Evolutionary conservation across 2,329 filamentous ascomycete genomes (phyloP).

Genomic region (Aureobasidium sp.): DNA sequence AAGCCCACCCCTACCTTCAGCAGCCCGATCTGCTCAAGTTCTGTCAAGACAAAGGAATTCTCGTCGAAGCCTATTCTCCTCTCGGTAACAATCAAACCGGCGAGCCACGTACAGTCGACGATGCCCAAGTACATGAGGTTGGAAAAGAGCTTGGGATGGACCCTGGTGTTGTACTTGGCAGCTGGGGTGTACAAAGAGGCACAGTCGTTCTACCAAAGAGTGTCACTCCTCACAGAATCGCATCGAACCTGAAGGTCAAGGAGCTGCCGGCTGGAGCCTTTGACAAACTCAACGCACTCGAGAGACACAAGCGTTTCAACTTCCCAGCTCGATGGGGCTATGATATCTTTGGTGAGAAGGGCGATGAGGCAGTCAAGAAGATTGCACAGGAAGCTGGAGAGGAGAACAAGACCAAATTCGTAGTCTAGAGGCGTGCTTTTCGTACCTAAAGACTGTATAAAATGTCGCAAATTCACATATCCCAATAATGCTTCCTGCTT

Average conservation of each 20-base stretch:
- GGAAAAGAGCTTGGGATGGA: conserved; percentile 48
- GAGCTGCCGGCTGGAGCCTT: conserved; percentile 30
- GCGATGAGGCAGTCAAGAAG: conserved; percentile 29
- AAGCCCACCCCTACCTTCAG: conserved; percentile 32
- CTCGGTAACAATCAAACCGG: conserved; percentile 46
- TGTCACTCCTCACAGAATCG: conserved; percentile 55
- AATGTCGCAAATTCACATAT: too few relatives aligned
- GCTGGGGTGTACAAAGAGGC: conserved; percentile 56
- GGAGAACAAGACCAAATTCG: conserved; percentile 32
- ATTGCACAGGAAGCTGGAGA: conserved; percentile 27
- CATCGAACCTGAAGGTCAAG: conserved; percentile 23
- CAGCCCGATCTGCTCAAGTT: conserved; percentile 29
- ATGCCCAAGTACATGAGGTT: conserved; percentile 53
- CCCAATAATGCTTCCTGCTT: too few relatives aligned
- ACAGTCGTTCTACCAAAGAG: conserved; percentile 63
- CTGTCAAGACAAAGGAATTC: conserved; percentile 27
- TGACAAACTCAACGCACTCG: conserved; percentile 31
- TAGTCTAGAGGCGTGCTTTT: neutral
- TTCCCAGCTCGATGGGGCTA: conserved; percentile 35
- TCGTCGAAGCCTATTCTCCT: conserved; percentile 28
- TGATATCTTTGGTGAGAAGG: conserved; percentile 38
- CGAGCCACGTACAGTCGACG: conserved; percentile 54
- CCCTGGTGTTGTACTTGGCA: conserved; percentile 43
- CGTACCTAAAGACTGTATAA: neutral
- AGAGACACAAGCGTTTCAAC: conserved; percentile 38